These are phyloP conservation scores for Coemansia sp. DNA, from an alignment of 192 early-diverging fungal genomes.

Conservation along the genomic window DNA sequence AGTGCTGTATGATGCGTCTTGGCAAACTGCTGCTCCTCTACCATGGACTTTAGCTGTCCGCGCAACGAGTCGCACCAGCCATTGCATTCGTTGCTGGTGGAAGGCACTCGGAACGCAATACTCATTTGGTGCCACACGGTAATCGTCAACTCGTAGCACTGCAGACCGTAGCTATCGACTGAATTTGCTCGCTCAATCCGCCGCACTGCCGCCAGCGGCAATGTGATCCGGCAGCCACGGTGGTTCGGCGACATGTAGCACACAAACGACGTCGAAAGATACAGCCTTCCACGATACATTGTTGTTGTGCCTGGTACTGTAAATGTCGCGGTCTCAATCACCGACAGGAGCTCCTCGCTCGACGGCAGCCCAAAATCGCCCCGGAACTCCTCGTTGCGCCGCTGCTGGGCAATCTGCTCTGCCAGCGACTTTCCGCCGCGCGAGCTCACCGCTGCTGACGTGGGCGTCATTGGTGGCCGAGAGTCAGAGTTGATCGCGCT, in stretches of 20 bases:
- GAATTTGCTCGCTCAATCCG: conserved; percentile 85
- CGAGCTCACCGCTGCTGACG: not conserved
- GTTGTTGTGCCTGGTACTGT: conserved; percentile 42
- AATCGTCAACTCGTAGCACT: conserved; percentile 71
- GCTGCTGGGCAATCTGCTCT: conserved; percentile 70
- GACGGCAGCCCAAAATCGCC: conserved; percentile 74
- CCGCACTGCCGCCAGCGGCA: conserved; percentile 89
- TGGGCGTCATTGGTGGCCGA: conserved; percentile 6
- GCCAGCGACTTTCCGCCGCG: conserved; percentile 34
- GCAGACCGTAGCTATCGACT: conserved; percentile 38
- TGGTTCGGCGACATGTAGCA: conserved; percentile 73
- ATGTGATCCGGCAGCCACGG: conserved; percentile 69
- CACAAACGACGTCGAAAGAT: conserved; percentile 85
- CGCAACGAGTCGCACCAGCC: conserved; percentile 79
- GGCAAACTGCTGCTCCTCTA: conserved; percentile 75
- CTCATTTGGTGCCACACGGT: conserved; percentile 90
- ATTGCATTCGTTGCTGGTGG: conserved; percentile 67
- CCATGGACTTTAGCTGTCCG: conserved; percentile 71
- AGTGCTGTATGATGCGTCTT: too few relatives aligned
- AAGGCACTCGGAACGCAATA: conserved; percentile 78
- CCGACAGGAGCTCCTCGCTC: conserved; percentile 69
- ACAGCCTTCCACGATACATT: conserved; percentile 68
- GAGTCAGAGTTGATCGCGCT: conserved; percentile 23
- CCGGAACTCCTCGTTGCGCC: conserved; percentile 75
- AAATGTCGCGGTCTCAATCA: conserved; percentile 55